A percentile compares a stretch with the other conserved stretches of the same genome.
Conservation (phyloP, 306 rosid genomes). For the Prosopis cineraria region DNA sequence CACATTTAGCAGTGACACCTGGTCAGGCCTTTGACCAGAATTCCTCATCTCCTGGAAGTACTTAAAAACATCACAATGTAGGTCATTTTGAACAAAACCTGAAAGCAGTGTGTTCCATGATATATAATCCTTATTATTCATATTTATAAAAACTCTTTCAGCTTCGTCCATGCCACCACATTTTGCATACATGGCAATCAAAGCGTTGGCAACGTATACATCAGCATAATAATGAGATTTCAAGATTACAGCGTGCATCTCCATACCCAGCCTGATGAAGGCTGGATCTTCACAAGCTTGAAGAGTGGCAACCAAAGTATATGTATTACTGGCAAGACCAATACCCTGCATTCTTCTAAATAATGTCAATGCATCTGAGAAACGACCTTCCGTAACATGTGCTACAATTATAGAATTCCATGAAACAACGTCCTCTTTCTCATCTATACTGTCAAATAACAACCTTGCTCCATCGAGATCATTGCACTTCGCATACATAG, state of each 20-base stretch:
- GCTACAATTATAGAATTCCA: not conserved
- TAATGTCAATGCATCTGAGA: not conserved
- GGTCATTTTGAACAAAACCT: not conserved
- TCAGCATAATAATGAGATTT: not conserved
- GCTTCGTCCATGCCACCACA: not conserved
- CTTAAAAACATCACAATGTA: not conserved
- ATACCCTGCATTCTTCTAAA: not conserved
- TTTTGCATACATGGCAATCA: not conserved
- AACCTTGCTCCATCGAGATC: not conserved
- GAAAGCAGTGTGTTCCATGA: not conserved
- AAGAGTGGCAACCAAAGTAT: not conserved
- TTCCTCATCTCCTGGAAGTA: not conserved
- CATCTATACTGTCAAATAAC: not conserved
- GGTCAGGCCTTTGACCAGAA: not conserved
- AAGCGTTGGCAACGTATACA: not conserved
- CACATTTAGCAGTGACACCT: not conserved
- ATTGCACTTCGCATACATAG: not conserved
- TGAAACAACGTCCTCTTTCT: not conserved
- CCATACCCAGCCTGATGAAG: not conserved
- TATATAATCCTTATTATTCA: not conserved
- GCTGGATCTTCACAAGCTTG: not conserved
- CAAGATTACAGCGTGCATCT: not conserved
- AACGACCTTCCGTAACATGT: not conserved
- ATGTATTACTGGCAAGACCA: not conserved
- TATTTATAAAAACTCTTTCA: not conserved